Evolutionary conservation across 352 stramenopile species (phyloP).

Genomic region (Phytophthora pisi): DNA sequence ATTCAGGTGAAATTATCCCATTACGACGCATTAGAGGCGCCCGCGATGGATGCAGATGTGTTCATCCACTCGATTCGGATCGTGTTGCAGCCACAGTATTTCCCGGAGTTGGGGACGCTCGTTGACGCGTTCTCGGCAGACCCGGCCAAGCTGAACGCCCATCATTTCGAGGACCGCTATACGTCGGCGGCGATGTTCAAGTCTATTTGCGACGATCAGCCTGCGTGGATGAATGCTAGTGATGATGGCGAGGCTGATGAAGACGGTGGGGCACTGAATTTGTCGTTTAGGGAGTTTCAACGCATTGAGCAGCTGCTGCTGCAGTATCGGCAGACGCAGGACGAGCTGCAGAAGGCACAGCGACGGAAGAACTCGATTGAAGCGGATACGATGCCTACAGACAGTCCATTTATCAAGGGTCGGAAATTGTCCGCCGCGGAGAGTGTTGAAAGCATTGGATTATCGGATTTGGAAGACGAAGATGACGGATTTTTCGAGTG

Average conservation of each 20-base stretch:
- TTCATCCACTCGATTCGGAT: constrained; percentile 86
- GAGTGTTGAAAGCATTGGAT: constrained; percentile 78
- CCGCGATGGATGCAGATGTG: constrained; percentile 75
- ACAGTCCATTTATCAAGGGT: constrained; percentile 32
- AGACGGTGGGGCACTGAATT: constrained; percentile 43
- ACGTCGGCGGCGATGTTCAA: constrained; percentile 65
- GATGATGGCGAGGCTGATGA: constrained; percentile 43
- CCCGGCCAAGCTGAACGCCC: constrained; percentile 15
- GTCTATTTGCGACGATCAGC: constrained; percentile 73
- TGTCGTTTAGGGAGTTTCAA: constrained; percentile 85
- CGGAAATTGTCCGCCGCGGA: constrained; percentile 72
- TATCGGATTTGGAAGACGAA: constrained; percentile 87
- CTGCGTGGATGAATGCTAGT: constrained; percentile 54
- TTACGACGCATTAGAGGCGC: constrained; percentile 74
- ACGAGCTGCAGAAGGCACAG: constrained; percentile 55
- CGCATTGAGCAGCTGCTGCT: constrained; percentile 83
- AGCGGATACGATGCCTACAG: background rate
- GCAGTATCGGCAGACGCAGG: constrained; percentile 80
- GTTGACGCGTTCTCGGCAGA: constrained; percentile 67
- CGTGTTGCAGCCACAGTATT: constrained; percentile 83
- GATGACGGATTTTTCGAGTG: constrained; percentile 83
- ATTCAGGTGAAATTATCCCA: constrained; percentile 86
- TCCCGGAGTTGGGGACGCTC: constrained; percentile 70
- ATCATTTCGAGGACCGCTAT: constrained; percentile 32
- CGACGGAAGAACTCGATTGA: constrained; percentile 30